Evolutionary conservation across 208 protist species (phyloP).

Genomic region (Leishmania amazonensis): DNA sequence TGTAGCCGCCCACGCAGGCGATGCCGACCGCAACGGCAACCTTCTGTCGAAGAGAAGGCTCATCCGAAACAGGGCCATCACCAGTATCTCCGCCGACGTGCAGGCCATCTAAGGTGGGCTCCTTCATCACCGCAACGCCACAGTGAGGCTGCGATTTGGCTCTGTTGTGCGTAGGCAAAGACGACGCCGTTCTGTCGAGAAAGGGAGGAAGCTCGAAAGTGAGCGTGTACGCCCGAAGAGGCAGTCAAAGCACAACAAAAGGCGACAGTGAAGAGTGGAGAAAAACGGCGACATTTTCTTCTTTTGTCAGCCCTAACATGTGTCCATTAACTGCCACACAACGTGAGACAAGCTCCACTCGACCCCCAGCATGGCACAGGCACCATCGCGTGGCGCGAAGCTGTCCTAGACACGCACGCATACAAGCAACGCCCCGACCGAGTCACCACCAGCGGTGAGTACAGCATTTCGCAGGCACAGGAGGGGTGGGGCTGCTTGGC

Average conservation of each 20-base stretch:
- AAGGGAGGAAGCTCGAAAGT: background rate
- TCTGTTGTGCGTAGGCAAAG: background rate
- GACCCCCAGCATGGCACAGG: background rate
- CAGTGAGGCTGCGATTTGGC: background rate
- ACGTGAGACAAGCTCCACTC: background rate
- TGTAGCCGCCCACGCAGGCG: slow-evolving; percentile 39
- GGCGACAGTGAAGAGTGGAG: background rate
- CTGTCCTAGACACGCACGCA: background rate
- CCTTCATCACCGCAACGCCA: background rate
- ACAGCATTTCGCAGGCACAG: background rate
- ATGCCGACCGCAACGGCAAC: slow-evolving; percentile 43
- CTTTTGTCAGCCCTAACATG: too few relatives aligned
- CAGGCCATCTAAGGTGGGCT: background rate
- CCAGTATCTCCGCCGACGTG: background rate
- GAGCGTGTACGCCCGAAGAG: background rate
- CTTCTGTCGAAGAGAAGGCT: slow-evolving; percentile 9
- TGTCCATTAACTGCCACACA: background rate
- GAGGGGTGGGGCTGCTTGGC: background rate
- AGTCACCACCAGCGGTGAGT: background rate
- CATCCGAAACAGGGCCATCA: background rate
- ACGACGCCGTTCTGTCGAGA: background rate
- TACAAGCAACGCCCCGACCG: background rate
- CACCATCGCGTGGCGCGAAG: background rate
- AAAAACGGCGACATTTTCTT: too few relatives aligned
- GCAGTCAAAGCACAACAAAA: background rate